Base-by-base conservation (phyloP, 345 rosid genomes). In the Acer campestre region DNA sequence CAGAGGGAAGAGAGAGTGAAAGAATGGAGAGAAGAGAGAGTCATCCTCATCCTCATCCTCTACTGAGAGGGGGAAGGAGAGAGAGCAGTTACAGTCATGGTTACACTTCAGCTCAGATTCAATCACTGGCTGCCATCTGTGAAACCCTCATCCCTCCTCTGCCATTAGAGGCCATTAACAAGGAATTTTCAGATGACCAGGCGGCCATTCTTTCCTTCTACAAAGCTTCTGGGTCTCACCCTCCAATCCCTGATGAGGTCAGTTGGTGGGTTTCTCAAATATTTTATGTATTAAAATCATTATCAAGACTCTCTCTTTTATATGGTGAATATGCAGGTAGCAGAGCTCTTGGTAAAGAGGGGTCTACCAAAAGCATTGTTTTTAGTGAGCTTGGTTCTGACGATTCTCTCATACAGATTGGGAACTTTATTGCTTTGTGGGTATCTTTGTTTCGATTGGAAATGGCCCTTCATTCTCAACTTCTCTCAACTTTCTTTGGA, bases 401-500 rank as follows among this genome's bases (percentile, higher is more conserved):
- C 49, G 78, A 9, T 89, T 55, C 77, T 94, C 8, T 89, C 94
- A 18, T 92, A 73, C 79, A 88, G 97, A 80, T 38, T 91, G 66
- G 96, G 94, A 38, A 90, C 96, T 25, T 70, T 91, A 25, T 75
- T 91, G 79, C 91, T 93, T 11, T 91, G 96, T 76, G 97, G 97
- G 64, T 81, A 78, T 29, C 55, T 81, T 68, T 90, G 92, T 83
- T 81, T 89, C 65, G 89, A 77, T 35, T 81, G 88, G 85, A 75
- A 42, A 20, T 91, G 93, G 95, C 98, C 97, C 6, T 89, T 91
- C 66, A 65, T 94, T 27, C 93, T 79, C 82, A 88, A 80, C n/a
- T 93, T 94, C 82, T 84, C 90, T 49, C 85, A 91, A 53, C 70
- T 95, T 66, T 75, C 97, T 25, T 27, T 84, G 80, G 80, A 83